Percentiles rank a stretch among this genome's conserved stretches.
Conservation (phyloP, 1,284 basidiomycete species). For the Melampsora abietis-canadensis region DNA sequence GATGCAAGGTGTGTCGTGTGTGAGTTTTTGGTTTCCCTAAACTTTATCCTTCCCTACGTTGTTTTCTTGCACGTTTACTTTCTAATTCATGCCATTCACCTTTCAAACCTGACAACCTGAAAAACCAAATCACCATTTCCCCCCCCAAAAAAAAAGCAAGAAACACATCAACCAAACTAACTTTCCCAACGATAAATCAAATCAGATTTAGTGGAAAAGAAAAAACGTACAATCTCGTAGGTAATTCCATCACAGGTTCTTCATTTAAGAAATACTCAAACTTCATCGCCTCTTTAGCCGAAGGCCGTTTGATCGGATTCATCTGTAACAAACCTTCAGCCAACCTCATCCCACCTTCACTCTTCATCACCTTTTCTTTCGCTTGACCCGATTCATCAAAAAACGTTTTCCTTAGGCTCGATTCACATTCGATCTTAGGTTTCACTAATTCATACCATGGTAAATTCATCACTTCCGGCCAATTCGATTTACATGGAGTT, state of each 20-base stretch:
- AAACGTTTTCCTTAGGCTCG: slow-evolving; percentile 73
- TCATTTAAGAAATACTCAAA: slow-evolving; percentile 49
- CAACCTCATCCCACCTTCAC: slow-evolving; percentile 47
- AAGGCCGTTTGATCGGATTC: slow-evolving; percentile 48
- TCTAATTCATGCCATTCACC: slow-evolving; percentile 54
- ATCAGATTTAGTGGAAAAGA: background rate
- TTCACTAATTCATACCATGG: slow-evolving; percentile 99
- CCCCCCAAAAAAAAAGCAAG: background rate
- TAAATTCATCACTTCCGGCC: slow-evolving; percentile 75
- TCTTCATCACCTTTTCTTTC: slow-evolving; percentile 29
- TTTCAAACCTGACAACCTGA: slow-evolving; percentile 48
- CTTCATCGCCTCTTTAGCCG: slow-evolving; percentile 48
- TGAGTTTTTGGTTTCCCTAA: background rate
- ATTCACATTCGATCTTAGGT: slow-evolving; percentile 69
- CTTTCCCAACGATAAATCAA: background rate
- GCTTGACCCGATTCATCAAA: background rate
- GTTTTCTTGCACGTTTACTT: slow-evolving; percentile 43
- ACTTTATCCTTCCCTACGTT: slow-evolving; percentile 4
- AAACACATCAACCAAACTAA: background rate
- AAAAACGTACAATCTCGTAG: slow-evolving; percentile 44
- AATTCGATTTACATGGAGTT: slow-evolving; percentile 75
- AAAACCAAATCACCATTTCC: slow-evolving; percentile 5
- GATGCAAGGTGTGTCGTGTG: no score
- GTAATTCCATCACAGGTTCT: slow-evolving; percentile 48
- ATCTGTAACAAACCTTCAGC: slow-evolving; percentile 49